Evolutionary conservation across 2,329 filamentous ascomycete species (phyloP).

Genomic region (Exserohilum rostratum): DNA sequence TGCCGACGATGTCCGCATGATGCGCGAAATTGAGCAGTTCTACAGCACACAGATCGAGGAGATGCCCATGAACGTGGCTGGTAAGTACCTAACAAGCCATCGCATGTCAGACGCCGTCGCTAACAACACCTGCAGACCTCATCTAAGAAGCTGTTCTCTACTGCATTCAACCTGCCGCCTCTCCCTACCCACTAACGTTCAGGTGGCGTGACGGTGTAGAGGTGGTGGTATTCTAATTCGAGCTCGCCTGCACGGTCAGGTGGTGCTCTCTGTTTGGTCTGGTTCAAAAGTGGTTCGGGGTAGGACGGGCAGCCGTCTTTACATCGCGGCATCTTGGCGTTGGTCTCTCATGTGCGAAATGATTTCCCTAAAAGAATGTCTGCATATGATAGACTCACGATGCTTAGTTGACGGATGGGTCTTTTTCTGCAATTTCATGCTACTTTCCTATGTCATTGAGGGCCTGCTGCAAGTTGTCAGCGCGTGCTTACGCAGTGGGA

Average conservation of each 20-base stretch:
- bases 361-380: constrained; percentile 47
- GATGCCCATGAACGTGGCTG: constrained; percentile 94
- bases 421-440: constrained; percentile 39
- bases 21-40: constrained; percentile 99
- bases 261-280: constrained; percentile 34
- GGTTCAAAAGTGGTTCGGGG: constrained; percentile 45
- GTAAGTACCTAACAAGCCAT: constrained; percentile 50
- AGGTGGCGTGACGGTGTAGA: constrained; percentile 34
- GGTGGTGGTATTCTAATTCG: constrained; percentile 41
- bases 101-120: neutral
- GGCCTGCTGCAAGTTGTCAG: constrained; percentile 46
- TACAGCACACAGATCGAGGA: constrained; percentile 99
- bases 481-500: constrained; percentile 41
- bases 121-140: constrained; percentile 40
- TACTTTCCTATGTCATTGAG: constrained; percentile 42
- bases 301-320: constrained; percentile 39
- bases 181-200: constrained; percentile 30
- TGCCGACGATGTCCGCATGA: constrained; percentile 98
- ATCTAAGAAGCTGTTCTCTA: constrained; percentile 44
- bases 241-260: constrained; percentile 42
- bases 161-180: constrained; percentile 34
- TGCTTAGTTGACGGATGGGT: constrained; percentile 38
- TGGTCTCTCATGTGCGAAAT: constrained; percentile 50
- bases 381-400: constrained; percentile 46
- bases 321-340: constrained; percentile 51